phyloP scores from a whole-genome alignment of 495 filamentous ascomycete genomes.

The Podospora conica region DNA sequence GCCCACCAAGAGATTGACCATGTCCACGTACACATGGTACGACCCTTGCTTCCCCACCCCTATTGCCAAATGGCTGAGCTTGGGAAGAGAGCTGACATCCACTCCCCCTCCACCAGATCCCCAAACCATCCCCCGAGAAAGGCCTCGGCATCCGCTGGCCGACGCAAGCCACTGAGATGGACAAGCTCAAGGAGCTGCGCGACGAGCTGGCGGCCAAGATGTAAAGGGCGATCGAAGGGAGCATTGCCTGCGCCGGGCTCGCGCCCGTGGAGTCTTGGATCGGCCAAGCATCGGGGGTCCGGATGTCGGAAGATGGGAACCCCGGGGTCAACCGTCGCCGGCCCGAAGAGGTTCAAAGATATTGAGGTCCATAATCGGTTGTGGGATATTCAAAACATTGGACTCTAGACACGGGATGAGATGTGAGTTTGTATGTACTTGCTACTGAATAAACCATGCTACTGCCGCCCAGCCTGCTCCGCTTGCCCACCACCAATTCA shows the following conservation, averaged over 20 bases:
- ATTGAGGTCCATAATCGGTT: background rate
- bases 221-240: constrained; percentile 36
- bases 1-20: constrained; percentile 96
- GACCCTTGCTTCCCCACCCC: constrained; percentile 8
- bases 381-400: background rate
- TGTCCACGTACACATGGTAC: constrained; percentile 92
- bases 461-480: background rate
- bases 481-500: background rate
- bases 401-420: background rate
- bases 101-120: constrained; percentile 54
- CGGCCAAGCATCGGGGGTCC: background rate
- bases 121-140: constrained; percentile 83
- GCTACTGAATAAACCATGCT: background rate
- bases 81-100: constrained; percentile 9
- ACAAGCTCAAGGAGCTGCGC: constrained; percentile 67
- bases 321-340: background rate
- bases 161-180: constrained; percentile 69
- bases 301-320: too few relatives aligned
- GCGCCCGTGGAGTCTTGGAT: background rate
- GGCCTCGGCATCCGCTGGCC: constrained; percentile 82
- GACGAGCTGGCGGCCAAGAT: constrained; percentile 88
- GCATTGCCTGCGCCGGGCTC: background rate
- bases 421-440: background rate
- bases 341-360: background rate
- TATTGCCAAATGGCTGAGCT: background rate